These are phyloP conservation scores for Penicillium manginii DNA, from an alignment of 495 filamentous ascomycete genomes.

Conservation along the genomic window DNA sequence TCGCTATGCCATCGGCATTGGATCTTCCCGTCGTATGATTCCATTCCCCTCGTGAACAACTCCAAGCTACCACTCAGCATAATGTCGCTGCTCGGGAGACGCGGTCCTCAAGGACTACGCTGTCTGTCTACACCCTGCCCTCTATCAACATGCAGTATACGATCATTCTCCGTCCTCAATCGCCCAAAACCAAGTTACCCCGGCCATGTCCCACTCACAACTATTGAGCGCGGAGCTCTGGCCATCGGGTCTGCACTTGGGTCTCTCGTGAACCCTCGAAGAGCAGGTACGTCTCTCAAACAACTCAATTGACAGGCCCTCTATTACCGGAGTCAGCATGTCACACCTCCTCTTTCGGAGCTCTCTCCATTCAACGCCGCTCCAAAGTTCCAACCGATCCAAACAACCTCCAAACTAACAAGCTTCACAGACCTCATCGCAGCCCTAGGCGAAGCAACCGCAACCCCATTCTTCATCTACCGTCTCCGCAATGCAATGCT, in stretches of 20 bases:
- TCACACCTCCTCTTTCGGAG: background rate
- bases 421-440: conserved; percentile 79
- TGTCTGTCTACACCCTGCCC: conserved; percentile 14
- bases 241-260: conserved; percentile 82
- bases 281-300: conserved; percentile 60
- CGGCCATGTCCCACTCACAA: conserved; percentile 87
- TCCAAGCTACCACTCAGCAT: conserved; percentile 13
- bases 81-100: conserved; percentile 39
- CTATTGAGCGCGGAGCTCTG: conserved; percentile 72
- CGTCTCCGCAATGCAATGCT: conserved; percentile 94
- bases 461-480: conserved; percentile 93
- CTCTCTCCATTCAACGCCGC: background rate
- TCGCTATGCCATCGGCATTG: conserved; percentile 13
- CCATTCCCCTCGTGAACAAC: conserved; percentile 5
- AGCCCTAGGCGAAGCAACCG: conserved; percentile 88
- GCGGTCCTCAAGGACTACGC: conserved; percentile 26
- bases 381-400: background rate
- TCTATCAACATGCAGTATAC: conserved; percentile 18
- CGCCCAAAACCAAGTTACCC: conserved; percentile 77
- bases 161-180: conserved; percentile 74
- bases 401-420: background rate
- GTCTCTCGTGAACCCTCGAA: conserved; percentile 76
- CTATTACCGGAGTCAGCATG: background rate
- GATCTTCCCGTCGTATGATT: conserved; percentile 37
- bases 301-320: background rate